Evolutionary conservation across 75 land plant species (phyloP).

Genomic region (Picea sitchensis): DNA sequence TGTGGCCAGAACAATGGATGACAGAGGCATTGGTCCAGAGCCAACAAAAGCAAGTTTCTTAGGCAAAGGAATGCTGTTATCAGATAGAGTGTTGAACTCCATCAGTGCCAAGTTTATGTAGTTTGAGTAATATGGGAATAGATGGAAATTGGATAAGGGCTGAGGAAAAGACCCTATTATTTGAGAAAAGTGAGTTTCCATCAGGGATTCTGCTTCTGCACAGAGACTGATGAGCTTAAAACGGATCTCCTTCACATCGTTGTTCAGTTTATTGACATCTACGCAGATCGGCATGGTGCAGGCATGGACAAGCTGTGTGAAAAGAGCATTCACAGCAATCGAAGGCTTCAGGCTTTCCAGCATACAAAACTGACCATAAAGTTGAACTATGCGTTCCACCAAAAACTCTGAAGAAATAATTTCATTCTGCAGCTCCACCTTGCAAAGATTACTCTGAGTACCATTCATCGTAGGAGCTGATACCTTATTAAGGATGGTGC

Average conservation of each 20-base stretch:
- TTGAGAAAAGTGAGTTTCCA: conserved; percentile 30
- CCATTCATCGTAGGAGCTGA: background rate
- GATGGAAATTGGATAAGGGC: conserved; percentile 27
- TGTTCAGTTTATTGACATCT: conserved; percentile 13
- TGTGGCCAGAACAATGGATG: conserved; percentile 35
- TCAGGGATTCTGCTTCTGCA: conserved; percentile 35
- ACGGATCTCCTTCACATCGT: conserved; percentile 24
- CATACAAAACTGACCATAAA: conserved; percentile 10
- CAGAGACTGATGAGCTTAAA: conserved; percentile 29
- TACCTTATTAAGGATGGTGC: background rate
- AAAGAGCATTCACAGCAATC: conserved; percentile 27
- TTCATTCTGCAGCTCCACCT: background rate
- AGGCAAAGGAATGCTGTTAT: conserved; percentile 12
- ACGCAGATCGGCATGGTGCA: conserved; percentile 27
- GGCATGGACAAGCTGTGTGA: conserved; percentile 33
- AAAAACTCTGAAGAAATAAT: background rate
- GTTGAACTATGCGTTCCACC: conserved; percentile 7
- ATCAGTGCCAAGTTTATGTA: conserved; percentile 28
- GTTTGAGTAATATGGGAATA: conserved; percentile 42
- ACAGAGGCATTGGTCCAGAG: conserved; percentile 42
- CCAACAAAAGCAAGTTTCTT: conserved; percentile 40
- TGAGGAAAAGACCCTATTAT: conserved; percentile 14
- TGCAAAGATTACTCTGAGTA: background rate
- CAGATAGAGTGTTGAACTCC: conserved; percentile 18
- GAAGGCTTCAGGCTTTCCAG: conserved; percentile 32